Base-by-base conservation (phyloP, 2,329 filamentous ascomycete species). In the Xylariaceae sp. region DNA sequence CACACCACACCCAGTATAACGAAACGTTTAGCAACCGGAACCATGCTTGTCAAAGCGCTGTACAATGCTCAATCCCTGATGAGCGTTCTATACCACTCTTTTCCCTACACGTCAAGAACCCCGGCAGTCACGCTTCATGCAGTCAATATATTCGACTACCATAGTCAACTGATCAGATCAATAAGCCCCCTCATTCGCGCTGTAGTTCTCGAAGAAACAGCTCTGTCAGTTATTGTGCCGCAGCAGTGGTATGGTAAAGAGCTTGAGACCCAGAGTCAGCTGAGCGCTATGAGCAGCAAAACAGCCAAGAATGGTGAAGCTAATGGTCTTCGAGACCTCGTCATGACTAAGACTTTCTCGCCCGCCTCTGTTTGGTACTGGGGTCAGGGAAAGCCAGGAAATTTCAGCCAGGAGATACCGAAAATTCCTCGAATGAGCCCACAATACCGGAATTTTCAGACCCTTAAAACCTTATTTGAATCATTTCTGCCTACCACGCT, bases 91-190 rank as follows among this genome's bases (percentile, higher is more conserved):
- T 85, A 84, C 32, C 81, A 88, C 53, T 86, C 87, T 55, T 96
- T 89, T 67, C 83, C 85, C 47, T 85, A 82, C 65, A 83, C 83
- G 53, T 80, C 82, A 50, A 80, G 89, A 53, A 81, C 85, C 22
- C 78, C 81, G 48, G 75, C 74, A 9, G 80, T 83, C 29, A 80
- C 86, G 10, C 88, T 96, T 64, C 84, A 82, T 51, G 80, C 84
- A 22, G 80, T 95, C 62, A 95, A 95, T 65, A 80, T 95, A 19
- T 89, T 86, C 30, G 92, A 97, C 68, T 86, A 89, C 68, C 95
- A 95, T 67, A 76, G 83, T 42, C 72, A 77, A n/a, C 74, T 96
- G 36, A 80, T 95, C 21, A 80, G 83, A 57, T 84, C 84, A 22
- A 79, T 97, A 32, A 91, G 90, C 3, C 84, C 85, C 21, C 74